These are phyloP conservation scores for Wickerhamomyces chaumierensis DNA, from an alignment of 805 yeast genomes.

Conservation along the genomic window DNA sequence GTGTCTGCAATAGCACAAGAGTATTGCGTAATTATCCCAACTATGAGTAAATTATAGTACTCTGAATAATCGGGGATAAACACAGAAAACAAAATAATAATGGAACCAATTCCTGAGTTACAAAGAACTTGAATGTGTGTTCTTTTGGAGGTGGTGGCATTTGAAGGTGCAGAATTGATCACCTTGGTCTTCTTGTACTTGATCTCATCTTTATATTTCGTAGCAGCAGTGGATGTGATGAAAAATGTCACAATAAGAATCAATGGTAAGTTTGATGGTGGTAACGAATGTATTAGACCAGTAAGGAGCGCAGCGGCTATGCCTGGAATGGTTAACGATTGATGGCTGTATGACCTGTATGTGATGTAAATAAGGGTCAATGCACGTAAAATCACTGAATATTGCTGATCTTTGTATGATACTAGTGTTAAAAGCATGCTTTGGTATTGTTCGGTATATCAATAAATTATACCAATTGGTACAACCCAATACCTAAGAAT, in stretches of 20 bases:
- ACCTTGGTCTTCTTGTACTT: constrained; percentile 22
- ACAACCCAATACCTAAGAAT: too few relatives aligned
- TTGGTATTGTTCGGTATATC: too few relatives aligned
- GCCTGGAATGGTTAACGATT: constrained; percentile 27
- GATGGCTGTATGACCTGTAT: constrained; percentile 21
- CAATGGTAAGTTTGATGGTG: constrained; percentile 23
- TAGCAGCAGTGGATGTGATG: constrained; percentile 26
- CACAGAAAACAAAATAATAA: constrained; percentile 20
- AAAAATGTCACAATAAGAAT: constrained; percentile 25
- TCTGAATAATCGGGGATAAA: constrained; percentile 3
- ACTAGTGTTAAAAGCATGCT: neutral
- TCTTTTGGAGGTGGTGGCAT: constrained; percentile 22
- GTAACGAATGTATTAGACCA: constrained; percentile 29
- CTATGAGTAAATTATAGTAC: constrained; percentile 9
- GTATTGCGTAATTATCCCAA: constrained; percentile 24
- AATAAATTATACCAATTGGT: too few relatives aligned
- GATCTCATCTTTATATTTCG: constrained; percentile 26
- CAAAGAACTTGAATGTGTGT: constrained; percentile 30
- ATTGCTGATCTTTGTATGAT: neutral
- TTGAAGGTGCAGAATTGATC: constrained; percentile 5
- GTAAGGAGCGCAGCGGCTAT: constrained; percentile 24
- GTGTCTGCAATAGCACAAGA: constrained; percentile 35
- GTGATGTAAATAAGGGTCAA: constrained; percentile 7
- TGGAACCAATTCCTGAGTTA: constrained; percentile 28
- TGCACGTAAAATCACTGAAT: constrained; percentile 9